These are phyloP conservation scores for Pichia sp. DNA, from an alignment of 1,139 yeast species.

Conservation along the genomic window DNA sequence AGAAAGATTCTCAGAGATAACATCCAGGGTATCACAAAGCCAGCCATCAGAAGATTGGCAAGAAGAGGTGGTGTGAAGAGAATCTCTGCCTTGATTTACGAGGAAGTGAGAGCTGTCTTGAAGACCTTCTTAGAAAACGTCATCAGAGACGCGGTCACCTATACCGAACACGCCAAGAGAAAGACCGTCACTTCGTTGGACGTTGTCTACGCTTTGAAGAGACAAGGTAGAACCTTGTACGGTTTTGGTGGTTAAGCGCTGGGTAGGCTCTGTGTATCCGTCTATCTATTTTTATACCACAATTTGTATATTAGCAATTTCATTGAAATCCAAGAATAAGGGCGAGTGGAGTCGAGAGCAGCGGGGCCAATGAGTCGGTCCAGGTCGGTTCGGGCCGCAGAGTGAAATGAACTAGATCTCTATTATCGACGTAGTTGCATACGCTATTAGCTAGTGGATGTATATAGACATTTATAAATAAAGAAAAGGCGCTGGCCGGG, in stretches of 20 bases:
- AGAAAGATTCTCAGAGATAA: constrained; percentile 99
- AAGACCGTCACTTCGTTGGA: constrained; percentile 98
- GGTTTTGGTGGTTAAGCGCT: constrained; percentile 94
- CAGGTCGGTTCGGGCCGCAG: no score
- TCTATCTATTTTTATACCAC: constrained; percentile 3
- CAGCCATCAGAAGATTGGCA: constrained; percentile 99
- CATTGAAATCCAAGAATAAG: neutral
- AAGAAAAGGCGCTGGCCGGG: constrained; percentile 6
- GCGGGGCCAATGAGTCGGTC: no score
- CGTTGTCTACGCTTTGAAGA: constrained; percentile 98
- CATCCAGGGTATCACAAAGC: constrained; percentile 99
- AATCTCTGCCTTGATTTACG: constrained; percentile 97
- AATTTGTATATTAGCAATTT: constrained; percentile 14
- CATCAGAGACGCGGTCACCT: constrained; percentile 98
- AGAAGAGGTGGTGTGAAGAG: constrained; percentile 99
- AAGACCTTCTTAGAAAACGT: constrained; percentile 95
- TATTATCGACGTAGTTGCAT: neutral
- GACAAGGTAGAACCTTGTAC: constrained; percentile 99
- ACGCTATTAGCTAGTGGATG: neutral
- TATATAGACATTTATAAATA: neutral
- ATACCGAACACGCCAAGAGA: constrained; percentile 99
- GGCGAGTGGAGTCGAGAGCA: neutral
- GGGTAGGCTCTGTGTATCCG: neutral
- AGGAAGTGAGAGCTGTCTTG: constrained; percentile 96
- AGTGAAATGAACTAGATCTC: neutral